Base-by-base conservation (phyloP, 2,329 filamentous ascomycete species). In the Geosmithia flava region DNA sequence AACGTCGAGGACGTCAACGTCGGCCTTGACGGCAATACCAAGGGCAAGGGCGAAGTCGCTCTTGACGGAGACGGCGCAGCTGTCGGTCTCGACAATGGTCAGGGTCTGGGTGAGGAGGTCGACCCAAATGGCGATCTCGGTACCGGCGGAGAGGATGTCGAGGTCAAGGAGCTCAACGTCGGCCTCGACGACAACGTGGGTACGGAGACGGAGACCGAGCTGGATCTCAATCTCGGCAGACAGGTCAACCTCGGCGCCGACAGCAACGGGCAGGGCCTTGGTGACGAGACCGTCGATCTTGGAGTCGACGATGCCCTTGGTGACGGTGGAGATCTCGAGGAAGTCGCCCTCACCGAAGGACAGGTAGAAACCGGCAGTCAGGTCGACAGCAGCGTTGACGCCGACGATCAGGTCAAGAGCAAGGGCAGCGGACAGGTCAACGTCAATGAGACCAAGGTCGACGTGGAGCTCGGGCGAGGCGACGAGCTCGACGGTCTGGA, bases 91-190 rank as follows among this genome's bases (percentile, higher is more conserved):
- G 46, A 66, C 63, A 48, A 72, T 62, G 48, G 62, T 58, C 51
- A 65, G 63, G 49, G 69, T 66, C 58, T 78, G 75, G 54, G 79
- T 70, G n/a, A 75, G 66, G 7, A 80, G 57, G 60, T 78, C 72
- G 49, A 69, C 68, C 56, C 67, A 78, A 42, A 78, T 60, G 42
- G 63, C 65, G 15, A 71, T 51, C 53, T 68, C 67, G 33, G 70
- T 66, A 53, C 67, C 69, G 20, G 70, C 63, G 41, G 64, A 63
- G 50, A 66, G 52, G 3, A 68, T 53, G 3, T 57, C 54, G 19
- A 59, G 52, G 17, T 48, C 50, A 11, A 56, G 52, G 15, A 59
- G 57, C 2, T 57, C 51, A 17, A 59, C 52, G 2, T 63, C 60
- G 16, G 67, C 60, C 27, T 61, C 54, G 16, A 68, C 57, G 42